Evolutionary conservation across 805 yeast genomes (phyloP), one percentile per base, ranked within the genome.

Genomic region (Candida golubevii): DNA sequence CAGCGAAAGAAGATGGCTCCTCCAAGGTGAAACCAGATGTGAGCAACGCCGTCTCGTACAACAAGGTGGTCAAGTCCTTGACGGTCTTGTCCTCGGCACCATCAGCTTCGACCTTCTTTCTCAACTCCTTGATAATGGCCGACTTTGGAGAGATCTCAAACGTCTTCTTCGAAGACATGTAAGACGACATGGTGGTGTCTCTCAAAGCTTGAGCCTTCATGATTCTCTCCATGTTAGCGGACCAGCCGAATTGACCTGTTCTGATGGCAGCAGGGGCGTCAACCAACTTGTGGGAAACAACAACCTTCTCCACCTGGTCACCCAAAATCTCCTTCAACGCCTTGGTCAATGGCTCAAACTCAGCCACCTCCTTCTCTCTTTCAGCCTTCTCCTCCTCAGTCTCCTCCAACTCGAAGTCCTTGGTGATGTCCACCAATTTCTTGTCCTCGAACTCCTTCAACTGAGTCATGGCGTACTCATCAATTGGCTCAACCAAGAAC

Each of bases 141-240:
- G 97, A 90, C 72, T 80, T 85, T 76, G 99, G 97, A 63, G 98
- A 91, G 59, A 93, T 89, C 81, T 93, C 99, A 63, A 93, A 88
- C 66, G 93, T 93, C 85, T 93, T 93, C 89, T 93, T 93, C 45
- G 99, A 93, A 39, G 98, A 85, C 99, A 93, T 93, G 93, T 93
- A 93, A 53, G 97, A 82, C 35, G 98, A 89, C 99, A 93, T 93
- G 60, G 96, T 80, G 61, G 96, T 87, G 74, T 93, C 99, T 79
- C 98, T 89, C 65, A 93, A 79, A 61, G 99, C 99, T 80, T 93
- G 99, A 52, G 99, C 99, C 82, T 93, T 93, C 99, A 93, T 93
- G 82, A 93, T 93, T 85, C 99, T 91, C 81, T 93, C 99, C 99
- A 93, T 93, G 82, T 93, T 93, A 65, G 99, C 99, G 59, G 99